Conservation (phyloP, 2,329 filamentous ascomycete genomes). For the Acrocalymma vagum region DNA sequence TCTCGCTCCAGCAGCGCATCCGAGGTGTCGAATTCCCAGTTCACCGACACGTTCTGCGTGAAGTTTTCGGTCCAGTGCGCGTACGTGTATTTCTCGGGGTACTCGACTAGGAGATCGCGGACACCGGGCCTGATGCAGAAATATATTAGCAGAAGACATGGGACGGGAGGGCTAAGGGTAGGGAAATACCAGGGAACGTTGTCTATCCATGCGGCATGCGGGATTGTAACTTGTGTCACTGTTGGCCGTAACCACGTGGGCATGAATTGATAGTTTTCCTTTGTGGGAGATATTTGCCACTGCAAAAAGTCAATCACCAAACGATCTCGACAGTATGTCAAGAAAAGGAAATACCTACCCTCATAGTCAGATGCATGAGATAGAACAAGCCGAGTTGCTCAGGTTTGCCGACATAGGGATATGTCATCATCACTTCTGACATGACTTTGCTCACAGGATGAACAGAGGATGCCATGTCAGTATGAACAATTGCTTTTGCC, state of each 20-base stretch:
- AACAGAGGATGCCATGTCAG: not conserved
- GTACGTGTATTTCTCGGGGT: conserved; percentile 27
- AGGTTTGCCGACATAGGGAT: not conserved
- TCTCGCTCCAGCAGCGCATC: conserved; percentile 19
- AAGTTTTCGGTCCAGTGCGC: conserved; percentile 30
- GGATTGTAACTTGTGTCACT: conserved; percentile 19
- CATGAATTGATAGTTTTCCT: conserved; percentile 26
- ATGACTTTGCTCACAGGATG: conserved; percentile 1
- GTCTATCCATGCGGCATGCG: conserved; percentile 34
- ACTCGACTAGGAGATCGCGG: conserved; percentile 25
- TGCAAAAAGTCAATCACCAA: conserved; percentile 5
- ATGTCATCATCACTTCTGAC: conserved; percentile 1
- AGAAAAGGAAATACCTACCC: conserved; percentile 1
- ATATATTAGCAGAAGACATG: too few relatives aligned
- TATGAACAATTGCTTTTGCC: too few relatives aligned
- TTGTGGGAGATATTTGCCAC: conserved; percentile 28
- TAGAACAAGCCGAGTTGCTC: conserved; percentile 3
- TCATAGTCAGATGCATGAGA: not conserved
- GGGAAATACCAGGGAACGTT: conserved; percentile 33
- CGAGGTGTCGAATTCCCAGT: conserved; percentile 29
- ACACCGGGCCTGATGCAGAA: too few relatives aligned
- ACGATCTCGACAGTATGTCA: not conserved
- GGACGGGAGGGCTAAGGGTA: too few relatives aligned
- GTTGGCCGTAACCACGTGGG: conserved; percentile 32
- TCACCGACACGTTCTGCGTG: conserved; percentile 23